Base-by-base conservation (phyloP, 768 basidiomycete species). In the Pleurotus sapidus region DNA sequence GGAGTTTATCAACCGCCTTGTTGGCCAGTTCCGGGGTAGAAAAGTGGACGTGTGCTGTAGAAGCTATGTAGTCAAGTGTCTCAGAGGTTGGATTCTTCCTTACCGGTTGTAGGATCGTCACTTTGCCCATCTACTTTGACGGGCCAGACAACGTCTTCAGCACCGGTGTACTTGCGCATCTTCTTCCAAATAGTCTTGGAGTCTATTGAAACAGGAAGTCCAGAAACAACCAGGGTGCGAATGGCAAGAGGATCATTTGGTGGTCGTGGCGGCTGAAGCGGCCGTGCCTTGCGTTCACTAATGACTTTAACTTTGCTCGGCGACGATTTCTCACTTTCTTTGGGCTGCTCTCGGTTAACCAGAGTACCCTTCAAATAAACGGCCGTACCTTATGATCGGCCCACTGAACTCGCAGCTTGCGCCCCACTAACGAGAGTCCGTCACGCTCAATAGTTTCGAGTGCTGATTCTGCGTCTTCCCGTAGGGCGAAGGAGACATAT, bases 401-500 rank as follows among this genome's bases (percentile, higher is more conserved):
- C 90, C 90, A 93, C 58, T 88, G 80, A 1, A 91, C 82, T 38
- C 93, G 76, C 49, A 97, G 69, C 60, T 75, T 83, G 58, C 95
- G 78, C 11, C 86, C 87, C 20, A 84, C 84, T 18, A 92, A 74
- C 7, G 69, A 70, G 40, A 96, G 79, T 0, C 85, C 86, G 43
- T 89, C 82, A 57, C 82, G 77, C 34, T 81, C 74, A 50, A 91
- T 79, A 45, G 83, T 81, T 49, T 84, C 80, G 55, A 87, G 84
- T 2, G 88, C 88, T 37, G 77, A 68, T 65, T 92, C 82, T 5
- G 95, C 96, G 71, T 98, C 97, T 64, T 97, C 92, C 56, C 81
- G 84, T 56, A 93, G 78, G 0, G 94, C 86, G 71, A 96, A 98
- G 0, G 93, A 88, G 60, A 98, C 93, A 67, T 97, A 98, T 59